phyloP scores from a whole-genome alignment of 2,329 filamentous ascomycete genomes.

The Venturia effusa region DNA sequence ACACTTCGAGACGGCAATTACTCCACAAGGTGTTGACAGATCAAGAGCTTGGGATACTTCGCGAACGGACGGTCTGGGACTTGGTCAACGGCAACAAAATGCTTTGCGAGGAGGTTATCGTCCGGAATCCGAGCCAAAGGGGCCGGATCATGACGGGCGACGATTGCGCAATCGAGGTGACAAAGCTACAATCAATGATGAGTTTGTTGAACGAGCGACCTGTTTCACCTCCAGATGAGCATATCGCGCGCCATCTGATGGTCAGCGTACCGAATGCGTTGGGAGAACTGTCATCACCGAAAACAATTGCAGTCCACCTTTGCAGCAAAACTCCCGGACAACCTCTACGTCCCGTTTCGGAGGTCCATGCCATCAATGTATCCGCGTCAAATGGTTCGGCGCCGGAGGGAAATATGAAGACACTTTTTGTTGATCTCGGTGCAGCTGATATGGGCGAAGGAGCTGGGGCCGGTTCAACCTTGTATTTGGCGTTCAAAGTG shows the following conservation, averaged over 20 bases:
- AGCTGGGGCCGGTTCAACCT: slow-evolving; percentile 54
- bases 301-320: slow-evolving; percentile 66
- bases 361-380: slow-evolving; percentile 71
- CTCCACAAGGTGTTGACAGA: slow-evolving; percentile 87
- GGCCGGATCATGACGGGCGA: slow-evolving; percentile 83
- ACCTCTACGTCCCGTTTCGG: slow-evolving; percentile 59
- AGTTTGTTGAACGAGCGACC: slow-evolving; percentile 82
- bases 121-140: slow-evolving; percentile 72
- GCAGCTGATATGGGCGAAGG: slow-evolving; percentile 60
- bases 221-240: slow-evolving; percentile 52
- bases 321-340: slow-evolving; percentile 59
- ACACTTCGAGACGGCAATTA: slow-evolving; percentile 77
- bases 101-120: slow-evolving; percentile 86
- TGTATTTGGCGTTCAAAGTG: slow-evolving; percentile 78
- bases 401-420: slow-evolving; percentile 61
- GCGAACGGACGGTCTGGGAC: slow-evolving; percentile 92
- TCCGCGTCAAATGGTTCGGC: slow-evolving; percentile 59
- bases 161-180: slow-evolving; percentile 85
- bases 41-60: slow-evolving; percentile 67
- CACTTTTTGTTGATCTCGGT: slow-evolving; percentile 78
- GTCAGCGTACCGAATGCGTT: slow-evolving; percentile 77
- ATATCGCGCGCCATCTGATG: slow-evolving; percentile 69
- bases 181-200: slow-evolving; percentile 90
- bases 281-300: slow-evolving; percentile 63
- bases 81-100: slow-evolving; percentile 90